Base-by-base conservation (phyloP, 192 early-diverging fungal species). In the Phycomyces nitens region DNA sequence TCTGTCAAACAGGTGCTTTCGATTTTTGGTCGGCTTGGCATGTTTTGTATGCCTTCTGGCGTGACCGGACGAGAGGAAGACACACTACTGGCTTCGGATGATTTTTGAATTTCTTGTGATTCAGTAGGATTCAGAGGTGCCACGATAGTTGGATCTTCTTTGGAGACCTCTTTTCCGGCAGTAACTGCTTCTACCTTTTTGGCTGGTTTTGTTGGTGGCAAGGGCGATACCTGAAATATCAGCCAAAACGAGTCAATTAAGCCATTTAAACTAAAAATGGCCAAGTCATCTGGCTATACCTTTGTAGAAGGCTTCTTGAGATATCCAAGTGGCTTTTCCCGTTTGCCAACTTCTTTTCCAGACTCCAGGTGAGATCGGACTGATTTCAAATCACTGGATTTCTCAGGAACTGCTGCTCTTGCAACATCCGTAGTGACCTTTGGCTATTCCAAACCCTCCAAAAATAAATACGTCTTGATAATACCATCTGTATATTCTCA, bases 351-450 rank as follows among this genome's bases (percentile, higher is more conserved):
- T 11, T 47, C 18, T 14, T 47, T 18, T 3, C 12, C 12, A 18
- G 44, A 47, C 18, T 47, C 44, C 12, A n/a, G 44, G 15, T n/a
- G 18, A 11, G 44, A 47, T 3, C 15, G 12, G 44, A 18, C 15
- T n/a, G 44, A 47, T 18, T 47, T 47, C 3, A 47, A 47, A 18
- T 47, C 44, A 47, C 18, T 47, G 2, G 44, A 14, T n/a, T 18
- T 47, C 44, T 47, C 44, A 18, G 44, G 44, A 47, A 47, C 18
- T 14, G 44, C 44, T 47, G 44, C 44, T 47, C 44, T 47, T 47
- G 18, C 44, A 11, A n/a, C 12, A 47, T 47, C 44, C 3, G 44
- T 47, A 18, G 44, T 47, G 3, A 47, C 44, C 44, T 47, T 47
- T 14, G 44, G 44, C 44, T 47, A 18, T 47, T 47, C 12, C 18